phyloP scores from a whole-genome alignment of 805 yeast species.

The Babjeviella inositovora region DNA sequence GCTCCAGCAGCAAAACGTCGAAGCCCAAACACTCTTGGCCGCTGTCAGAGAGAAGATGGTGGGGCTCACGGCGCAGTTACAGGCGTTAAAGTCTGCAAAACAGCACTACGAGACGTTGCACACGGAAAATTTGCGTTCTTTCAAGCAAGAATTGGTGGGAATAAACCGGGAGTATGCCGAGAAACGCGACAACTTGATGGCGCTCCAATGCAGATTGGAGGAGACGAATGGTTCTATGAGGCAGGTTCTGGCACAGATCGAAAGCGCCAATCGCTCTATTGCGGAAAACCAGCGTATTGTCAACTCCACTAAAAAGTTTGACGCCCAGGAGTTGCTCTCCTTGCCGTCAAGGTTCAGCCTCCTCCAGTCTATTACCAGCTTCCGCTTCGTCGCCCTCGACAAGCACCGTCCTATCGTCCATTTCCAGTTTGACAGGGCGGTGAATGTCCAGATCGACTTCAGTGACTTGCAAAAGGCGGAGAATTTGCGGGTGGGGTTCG shows the following conservation, averaged over 20 bases:
- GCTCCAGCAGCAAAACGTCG: constrained; percentile 4
- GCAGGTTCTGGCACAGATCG: constrained; percentile 3
- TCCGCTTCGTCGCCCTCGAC: too few relatives aligned
- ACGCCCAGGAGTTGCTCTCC: constrained; percentile 7
- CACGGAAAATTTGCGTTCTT: constrained; percentile 3
- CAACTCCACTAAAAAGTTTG: constrained; percentile 6
- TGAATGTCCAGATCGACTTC: constrained; percentile 2
- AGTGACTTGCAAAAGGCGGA: neutral
- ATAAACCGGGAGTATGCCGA: constrained; percentile 5
- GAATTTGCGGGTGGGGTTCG: neutral
- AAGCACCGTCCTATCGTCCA: too few relatives aligned
- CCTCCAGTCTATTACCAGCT: too few relatives aligned
- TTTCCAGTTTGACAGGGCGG: too few relatives aligned
- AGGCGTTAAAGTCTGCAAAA: constrained; percentile 6
- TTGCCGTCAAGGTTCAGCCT: too few relatives aligned
- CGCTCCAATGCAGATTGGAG: constrained; percentile 3
- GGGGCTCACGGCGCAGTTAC: constrained; percentile 6
- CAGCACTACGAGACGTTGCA: constrained; percentile 3
- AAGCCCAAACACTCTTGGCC: constrained; percentile 4
- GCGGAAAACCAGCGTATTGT: constrained; percentile 3
- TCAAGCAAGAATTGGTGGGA: constrained; percentile 4
- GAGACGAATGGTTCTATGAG: constrained; percentile 4
- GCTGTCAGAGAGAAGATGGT: constrained; percentile 3
- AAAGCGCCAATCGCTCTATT: constrained; percentile 4
- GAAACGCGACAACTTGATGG: constrained; percentile 3